Percentiles rank a stretch among this genome's conserved stretches.
These are phyloP conservation scores for Boletus semigastroideus DNA, from an alignment of 1,284 basidiomycete genomes.

Conservation along the genomic window DNA sequence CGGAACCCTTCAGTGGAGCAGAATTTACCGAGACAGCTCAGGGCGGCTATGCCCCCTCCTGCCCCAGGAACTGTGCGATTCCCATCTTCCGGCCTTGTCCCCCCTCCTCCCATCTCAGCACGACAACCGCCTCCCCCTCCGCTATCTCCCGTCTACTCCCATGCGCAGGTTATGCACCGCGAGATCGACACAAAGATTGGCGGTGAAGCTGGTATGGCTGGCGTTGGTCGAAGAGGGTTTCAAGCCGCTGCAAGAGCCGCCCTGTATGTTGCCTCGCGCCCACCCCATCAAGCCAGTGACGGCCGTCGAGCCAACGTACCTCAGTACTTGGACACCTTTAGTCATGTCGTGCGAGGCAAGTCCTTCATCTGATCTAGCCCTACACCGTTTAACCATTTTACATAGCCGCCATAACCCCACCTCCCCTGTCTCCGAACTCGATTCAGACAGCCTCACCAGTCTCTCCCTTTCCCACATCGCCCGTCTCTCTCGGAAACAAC, in stretches of 20 bases:
- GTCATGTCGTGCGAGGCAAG: conserved; percentile 40
- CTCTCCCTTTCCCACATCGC: conserved; percentile 44
- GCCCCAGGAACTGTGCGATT: conserved; percentile 15
- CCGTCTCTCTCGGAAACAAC: conserved; percentile 25
- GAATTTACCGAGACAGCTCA: conserved; percentile 5
- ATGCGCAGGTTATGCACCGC: conserved; percentile 2
- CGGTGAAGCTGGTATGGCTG: conserved; percentile 86
- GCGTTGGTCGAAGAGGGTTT: conserved; percentile 83
- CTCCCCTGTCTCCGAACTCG: conserved; percentile 45
- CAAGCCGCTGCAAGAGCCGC: conserved; percentile 76
- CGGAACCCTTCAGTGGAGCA: conserved; percentile 8
- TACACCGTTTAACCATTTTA: conserved; percentile 8
- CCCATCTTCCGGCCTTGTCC: conserved; percentile 8
- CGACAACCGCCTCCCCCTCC: conserved; percentile 25
- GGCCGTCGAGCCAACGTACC: conserved; percentile 45
- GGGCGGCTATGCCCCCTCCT: conserved; percentile 10
- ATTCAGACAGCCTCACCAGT: conserved; percentile 44
- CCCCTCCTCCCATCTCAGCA: conserved; percentile 3
- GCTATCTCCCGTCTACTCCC: conserved; percentile 10
- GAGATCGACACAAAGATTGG: conserved; percentile 66
- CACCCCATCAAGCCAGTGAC: conserved; percentile 27
- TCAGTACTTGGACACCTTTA: conserved; percentile 48
- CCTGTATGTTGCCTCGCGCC: conserved; percentile 45
- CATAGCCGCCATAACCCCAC: conserved; percentile 41
- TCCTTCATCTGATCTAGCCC: not conserved